Percentiles rank a stretch among this genome's conserved stretches.
These are phyloP conservation scores for Pseudoscleropodium purum DNA, from an alignment of 225 moss, liverwort and hornwort species.

Conservation along the genomic window DNA sequence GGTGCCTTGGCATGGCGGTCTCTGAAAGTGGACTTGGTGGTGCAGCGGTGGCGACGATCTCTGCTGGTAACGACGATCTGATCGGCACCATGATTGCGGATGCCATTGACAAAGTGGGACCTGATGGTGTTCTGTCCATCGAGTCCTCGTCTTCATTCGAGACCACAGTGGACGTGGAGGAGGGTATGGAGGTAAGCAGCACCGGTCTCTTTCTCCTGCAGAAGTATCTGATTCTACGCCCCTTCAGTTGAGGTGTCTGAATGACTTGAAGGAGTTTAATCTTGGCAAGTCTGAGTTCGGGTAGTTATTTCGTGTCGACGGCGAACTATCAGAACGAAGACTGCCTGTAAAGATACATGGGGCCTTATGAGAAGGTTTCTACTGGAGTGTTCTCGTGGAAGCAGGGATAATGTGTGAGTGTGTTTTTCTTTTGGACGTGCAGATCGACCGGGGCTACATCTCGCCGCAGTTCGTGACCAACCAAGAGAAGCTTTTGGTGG, in stretches of 20 bases:
- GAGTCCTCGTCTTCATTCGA: slow-evolving; percentile 96
- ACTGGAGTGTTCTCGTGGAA: background rate
- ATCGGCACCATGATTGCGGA: slow-evolving; percentile 89
- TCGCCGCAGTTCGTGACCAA: slow-evolving; percentile 95
- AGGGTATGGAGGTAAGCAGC: slow-evolving; percentile 89
- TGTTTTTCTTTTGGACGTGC: background rate
- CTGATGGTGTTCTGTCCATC: slow-evolving; percentile 89
- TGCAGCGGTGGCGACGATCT: slow-evolving; percentile 88
- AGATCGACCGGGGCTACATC: slow-evolving; percentile 87
- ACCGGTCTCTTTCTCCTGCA: background rate
- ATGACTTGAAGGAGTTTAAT: background rate
- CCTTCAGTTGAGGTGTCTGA: background rate
- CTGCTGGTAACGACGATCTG: slow-evolving; percentile 80
- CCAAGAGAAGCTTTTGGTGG: slow-evolving; percentile 84
- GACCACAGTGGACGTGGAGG: slow-evolving; percentile 70
- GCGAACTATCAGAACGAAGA: background rate
- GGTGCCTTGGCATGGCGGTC: background rate
- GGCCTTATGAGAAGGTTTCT: too few relatives aligned
- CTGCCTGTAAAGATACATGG: too few relatives aligned
- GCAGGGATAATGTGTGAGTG: background rate
- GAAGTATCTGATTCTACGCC: background rate
- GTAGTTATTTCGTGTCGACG: background rate
- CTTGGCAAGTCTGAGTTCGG: background rate
- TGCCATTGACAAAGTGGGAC: slow-evolving; percentile 95
- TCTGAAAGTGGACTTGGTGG: background rate